A percentile compares a stretch with the other conserved stretches of the same genome.
phyloP scores from a whole-genome alignment of 768 basidiomycete species.

The Russula vinacea region DNA sequence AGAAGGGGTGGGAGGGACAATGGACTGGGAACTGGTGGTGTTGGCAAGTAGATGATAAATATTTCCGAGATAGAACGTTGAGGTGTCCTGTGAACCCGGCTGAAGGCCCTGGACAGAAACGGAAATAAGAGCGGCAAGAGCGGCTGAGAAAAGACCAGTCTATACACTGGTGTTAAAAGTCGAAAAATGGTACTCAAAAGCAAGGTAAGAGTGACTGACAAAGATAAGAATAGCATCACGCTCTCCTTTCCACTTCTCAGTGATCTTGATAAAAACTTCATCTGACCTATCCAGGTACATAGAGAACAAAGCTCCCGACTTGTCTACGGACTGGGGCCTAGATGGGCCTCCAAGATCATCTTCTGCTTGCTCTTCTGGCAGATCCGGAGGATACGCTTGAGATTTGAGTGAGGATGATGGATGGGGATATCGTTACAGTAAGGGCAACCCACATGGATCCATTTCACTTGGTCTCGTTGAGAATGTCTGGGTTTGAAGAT shows the following conservation, averaged over 20 bases:
- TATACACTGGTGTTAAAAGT: not conserved
- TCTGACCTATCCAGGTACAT: slow-evolving; percentile 20
- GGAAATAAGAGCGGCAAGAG: slow-evolving; percentile 19
- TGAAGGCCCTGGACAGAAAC: slow-evolving; percentile 16
- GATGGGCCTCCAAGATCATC: not conserved
- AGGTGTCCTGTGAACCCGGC: slow-evolving; percentile 5
- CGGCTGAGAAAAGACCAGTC: slow-evolving; percentile 28
- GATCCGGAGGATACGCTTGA: too few relatives aligned
- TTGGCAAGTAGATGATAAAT: slow-evolving; percentile 5
- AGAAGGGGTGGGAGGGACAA: not conserved
- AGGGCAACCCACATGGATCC: too few relatives aligned
- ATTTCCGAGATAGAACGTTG: slow-evolving; percentile 10
- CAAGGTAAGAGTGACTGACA: not conserved
- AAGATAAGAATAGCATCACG: slow-evolving; percentile 24
- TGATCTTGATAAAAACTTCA: slow-evolving; percentile 17
- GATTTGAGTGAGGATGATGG: too few relatives aligned
- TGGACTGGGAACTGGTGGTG: not conserved
- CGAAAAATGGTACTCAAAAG: too few relatives aligned
- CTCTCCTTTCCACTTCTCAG: slow-evolving; percentile 23
- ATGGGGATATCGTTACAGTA: too few relatives aligned
- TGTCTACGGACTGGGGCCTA: too few relatives aligned
- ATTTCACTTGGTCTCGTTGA: too few relatives aligned
- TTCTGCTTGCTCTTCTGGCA: too few relatives aligned
- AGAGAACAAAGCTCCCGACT: slow-evolving; percentile 15
- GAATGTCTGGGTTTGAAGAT: too few relatives aligned